Base-by-base conservation (phyloP, 192 early-diverging fungal species). In the Podila clonocystis region DNA sequence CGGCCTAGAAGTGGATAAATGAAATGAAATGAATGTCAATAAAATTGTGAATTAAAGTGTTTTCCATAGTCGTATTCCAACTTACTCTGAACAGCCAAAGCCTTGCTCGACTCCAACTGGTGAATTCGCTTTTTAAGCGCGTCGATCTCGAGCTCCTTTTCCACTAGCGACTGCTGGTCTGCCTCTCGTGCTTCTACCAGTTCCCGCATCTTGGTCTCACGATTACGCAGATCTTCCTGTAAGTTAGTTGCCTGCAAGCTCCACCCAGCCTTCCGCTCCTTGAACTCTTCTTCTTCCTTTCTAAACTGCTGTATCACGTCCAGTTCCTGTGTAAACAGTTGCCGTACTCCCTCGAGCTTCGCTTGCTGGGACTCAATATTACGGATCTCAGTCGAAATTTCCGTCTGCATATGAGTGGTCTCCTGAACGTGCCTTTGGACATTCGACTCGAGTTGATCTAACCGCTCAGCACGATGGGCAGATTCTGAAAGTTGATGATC, bases 241-340 rank as follows among this genome's bases (percentile, higher is more conserved):
- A 72, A 31, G 5, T 49, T 63, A 19, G 20, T 55, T 1, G 70
- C 52, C 2, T 67, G 65, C 63, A 80, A 64, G 38, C 36, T 72
- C 77, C 77, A 80, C 3, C 70, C 65, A n/a, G 70, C 77, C 26
- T 80, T 62, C 8, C 65, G 66, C 33, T 80, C 77, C 15, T 70
- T 48, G n/a, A 80, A 73, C 1, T 26, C 12, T 31, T 80, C 77
- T 31, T 73, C 77, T 45, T 69, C 70, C 6, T 30, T 11, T 55
- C 71, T 59, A 41, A 80, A 30, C 34, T 65, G 58, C 62, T 73
- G 55, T n/a, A 73, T 73, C 5, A 33, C 24, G 2, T 20, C 52
- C 20, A 64, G 15, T 26, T 73, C 77, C 4, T 24, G 33, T 5
- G 55, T 48, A 67, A 80, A 80, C 36, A 68, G 67, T 24, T 62